Evolutionary conservation across 2,329 filamentous ascomycete genomes (phyloP), one percentile per base, ranked within the genome.

Genomic region (Sporothrix pallida): DNA sequence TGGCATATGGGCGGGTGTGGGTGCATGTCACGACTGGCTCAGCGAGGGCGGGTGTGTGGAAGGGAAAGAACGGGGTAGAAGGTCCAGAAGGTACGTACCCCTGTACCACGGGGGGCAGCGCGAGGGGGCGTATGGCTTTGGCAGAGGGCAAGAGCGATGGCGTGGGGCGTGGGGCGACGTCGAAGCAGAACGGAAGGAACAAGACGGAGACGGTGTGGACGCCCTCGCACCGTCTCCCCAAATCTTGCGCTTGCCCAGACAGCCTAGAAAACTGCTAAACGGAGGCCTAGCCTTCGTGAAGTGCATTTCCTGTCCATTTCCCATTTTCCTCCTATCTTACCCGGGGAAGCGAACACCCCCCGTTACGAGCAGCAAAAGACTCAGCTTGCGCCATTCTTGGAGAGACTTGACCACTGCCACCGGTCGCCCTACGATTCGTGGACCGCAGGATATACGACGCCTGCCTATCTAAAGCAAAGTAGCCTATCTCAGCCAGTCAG

Each of bases 51-150:
- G 65, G 72, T 31, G 65, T 60, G 42, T 62, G 71, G 50, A 68
- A 50, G 56, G 13, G 48, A 62, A 58, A 63, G 54, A 71, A 67
- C 50, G 72, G 72, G 69, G 69, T 68, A 74, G 71, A 72, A 67
- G 71, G 50, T 48, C 62, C 68, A 70, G 72, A 71, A 67, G 60
- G 68, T 46, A 69, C 26, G 67, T 69, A 69, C 26, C 65, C 65
- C 20, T 52, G 52, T 67, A 67, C 62, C 31, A 72, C n/a, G 20
- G n/a, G 48, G 50, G 50, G 42, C 37, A 20, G 62, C 26, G 67
- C 42, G 44, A 63, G 50, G 71, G 54, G 56, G 72, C 17, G 56
- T 48, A 46, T 31, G 58, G 46, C 46, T 31, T 65, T 48, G 56
- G 46, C n/a, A 73, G 44, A 46, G 68, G 58, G 60, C 52, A 71